These are phyloP conservation scores for Zea luxurians DNA, from an alignment of 176 grass and related monocot genomes.

Conservation along the genomic window DNA sequence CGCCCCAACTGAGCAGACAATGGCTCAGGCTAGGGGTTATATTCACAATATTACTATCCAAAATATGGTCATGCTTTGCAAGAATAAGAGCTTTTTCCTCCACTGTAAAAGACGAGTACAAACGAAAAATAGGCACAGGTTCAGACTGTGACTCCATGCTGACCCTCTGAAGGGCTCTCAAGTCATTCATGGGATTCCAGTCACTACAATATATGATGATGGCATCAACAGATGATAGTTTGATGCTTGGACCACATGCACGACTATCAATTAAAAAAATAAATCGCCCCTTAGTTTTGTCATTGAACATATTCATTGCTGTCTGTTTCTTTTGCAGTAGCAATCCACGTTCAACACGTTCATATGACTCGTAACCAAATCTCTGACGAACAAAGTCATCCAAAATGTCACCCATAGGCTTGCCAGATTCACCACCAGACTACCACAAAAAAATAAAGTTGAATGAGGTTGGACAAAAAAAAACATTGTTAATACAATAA, in stretches of 20 bases:
- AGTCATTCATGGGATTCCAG: conserved; percentile 88
- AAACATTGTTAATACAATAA: conserved; percentile 24
- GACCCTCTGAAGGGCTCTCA: conserved; percentile 67
- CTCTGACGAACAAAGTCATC: conserved; percentile 91
- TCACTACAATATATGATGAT: conserved; percentile 83
- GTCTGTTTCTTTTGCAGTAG: conserved; percentile 58
- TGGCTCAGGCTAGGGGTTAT: conserved; percentile 66
- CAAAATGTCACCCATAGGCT: conserved; percentile 82
- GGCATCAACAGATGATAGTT: conserved; percentile 77
- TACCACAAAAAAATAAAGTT: conserved; percentile 48
- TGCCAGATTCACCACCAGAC: conserved; percentile 66
- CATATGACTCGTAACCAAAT: conserved; percentile 82
- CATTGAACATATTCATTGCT: conserved; percentile 84
- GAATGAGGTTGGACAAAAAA: conserved; percentile 21
- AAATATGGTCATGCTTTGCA: conserved; percentile 66
- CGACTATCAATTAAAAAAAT: conserved; percentile 83
- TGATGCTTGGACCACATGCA: conserved; percentile 83
- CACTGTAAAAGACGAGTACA: conserved; percentile 77
- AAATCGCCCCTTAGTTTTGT: conserved; percentile 77
- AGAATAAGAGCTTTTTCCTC: conserved; percentile 84
- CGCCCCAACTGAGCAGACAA: conserved; percentile 86
- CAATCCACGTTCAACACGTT: conserved; percentile 69
- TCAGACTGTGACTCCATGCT: conserved; percentile 65
- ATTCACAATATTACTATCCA: conserved; percentile 68
- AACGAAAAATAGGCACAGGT: conserved; percentile 60